Evolutionary conservation across 2,329 filamentous ascomycete species (phyloP).

Genomic region (Cryphonectria radicalis): DNA sequence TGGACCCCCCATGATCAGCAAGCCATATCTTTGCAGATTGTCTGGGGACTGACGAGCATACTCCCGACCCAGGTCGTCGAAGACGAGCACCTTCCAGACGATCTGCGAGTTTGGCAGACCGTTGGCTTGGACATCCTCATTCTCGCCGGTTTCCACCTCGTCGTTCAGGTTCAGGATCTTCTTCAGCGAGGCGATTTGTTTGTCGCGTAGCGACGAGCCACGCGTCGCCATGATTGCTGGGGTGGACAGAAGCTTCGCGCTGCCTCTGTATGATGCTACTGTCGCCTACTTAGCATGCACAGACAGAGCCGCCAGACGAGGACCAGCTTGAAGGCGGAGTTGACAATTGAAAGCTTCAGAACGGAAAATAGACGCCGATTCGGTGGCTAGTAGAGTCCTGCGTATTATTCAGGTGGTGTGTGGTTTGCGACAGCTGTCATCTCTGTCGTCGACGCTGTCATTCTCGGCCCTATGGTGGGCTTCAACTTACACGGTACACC

Average conservation of each 20-base stretch:
- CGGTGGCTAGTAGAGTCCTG: background rate
- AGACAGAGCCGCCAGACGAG: slow-evolving; percentile 3
- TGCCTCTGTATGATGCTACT: slow-evolving; percentile 19
- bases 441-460: slow-evolving; percentile 3
- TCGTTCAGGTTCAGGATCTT: slow-evolving; percentile 96
- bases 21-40: background rate
- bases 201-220: slow-evolving; percentile 53
- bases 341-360: background rate
- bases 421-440: slow-evolving; percentile 21
- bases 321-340: background rate
- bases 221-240: slow-evolving; percentile 49
- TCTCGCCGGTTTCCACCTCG: slow-evolving; percentile 60
- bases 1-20: slow-evolving; percentile 44
- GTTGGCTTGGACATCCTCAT: slow-evolving; percentile 67
- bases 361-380: background rate
- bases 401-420: background rate
- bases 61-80: slow-evolving; percentile 63
- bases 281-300: slow-evolving; percentile 17
- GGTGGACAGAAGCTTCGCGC: slow-evolving; percentile 25
- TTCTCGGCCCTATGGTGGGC: slow-evolving; percentile 18
- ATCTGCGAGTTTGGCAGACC: slow-evolving; percentile 76
- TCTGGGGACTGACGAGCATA: slow-evolving; percentile 13
- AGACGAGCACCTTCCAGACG: slow-evolving; percentile 95
- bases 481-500: slow-evolving; percentile 14
- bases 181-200: slow-evolving; percentile 82